Percentiles rank a stretch among this genome's conserved stretches.
phyloP scores from a whole-genome alignment of 192 early-diverging fungal species.

The Lobosporangium transversale region DNA sequence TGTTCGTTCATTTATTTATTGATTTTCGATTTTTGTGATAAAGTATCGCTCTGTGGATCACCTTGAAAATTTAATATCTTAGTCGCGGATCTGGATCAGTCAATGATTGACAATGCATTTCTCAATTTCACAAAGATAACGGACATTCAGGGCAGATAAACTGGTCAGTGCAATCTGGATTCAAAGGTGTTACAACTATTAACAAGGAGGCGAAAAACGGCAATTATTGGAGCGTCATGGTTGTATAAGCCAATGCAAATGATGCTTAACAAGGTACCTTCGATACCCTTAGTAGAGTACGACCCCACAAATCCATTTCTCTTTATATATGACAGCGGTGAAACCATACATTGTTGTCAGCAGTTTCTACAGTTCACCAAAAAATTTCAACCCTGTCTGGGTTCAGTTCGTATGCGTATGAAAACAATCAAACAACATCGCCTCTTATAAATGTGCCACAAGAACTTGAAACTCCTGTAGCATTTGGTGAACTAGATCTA shows the following conservation, averaged over 20 bases:
- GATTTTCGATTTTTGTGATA: background rate
- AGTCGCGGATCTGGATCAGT: conserved; percentile 39
- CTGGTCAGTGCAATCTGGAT: conserved; percentile 28
- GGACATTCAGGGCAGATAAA: conserved; percentile 12
- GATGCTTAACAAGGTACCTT: conserved; percentile 26
- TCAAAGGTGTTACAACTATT: conserved; percentile 14
- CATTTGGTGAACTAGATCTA: conserved; percentile 36
- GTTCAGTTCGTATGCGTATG: conserved; percentile 32
- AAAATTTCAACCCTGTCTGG: conserved; percentile 30
- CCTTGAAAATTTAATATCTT: conserved; percentile 25
- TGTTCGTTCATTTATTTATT: too few species aligned
- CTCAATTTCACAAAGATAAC: conserved; percentile 37
- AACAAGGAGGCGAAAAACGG: conserved; percentile 35
- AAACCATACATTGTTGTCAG: conserved; percentile 34
- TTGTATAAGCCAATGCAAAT: conserved; percentile 16
- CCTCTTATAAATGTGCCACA: conserved; percentile 20
- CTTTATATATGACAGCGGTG: conserved; percentile 46
- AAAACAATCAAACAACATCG: conserved; percentile 16
- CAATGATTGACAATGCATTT: conserved; percentile 35
- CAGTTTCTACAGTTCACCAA: conserved; percentile 40
- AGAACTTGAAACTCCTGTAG: conserved; percentile 30
- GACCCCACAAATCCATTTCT: conserved; percentile 36
- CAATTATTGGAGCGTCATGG: conserved; percentile 46
- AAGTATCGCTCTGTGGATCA: background rate
- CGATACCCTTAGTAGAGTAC: conserved; percentile 21